Evolutionary conservation across 2,329 filamentous ascomycete species (phyloP), one percentile per base, ranked within the genome.

Genomic region (Fusarium albosuccineum): DNA sequence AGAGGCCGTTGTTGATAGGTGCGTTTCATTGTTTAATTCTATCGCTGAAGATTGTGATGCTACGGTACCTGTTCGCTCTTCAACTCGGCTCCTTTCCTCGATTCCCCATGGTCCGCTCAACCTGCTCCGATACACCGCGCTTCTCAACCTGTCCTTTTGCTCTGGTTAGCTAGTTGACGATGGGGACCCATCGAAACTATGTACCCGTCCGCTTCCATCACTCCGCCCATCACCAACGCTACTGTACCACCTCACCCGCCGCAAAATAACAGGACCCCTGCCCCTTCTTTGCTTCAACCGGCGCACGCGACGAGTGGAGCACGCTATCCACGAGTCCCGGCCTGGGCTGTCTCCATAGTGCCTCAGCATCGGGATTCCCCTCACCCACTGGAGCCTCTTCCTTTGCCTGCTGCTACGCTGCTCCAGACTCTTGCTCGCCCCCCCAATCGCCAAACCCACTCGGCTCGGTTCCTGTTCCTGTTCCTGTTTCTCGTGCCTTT

Each of bases 241-340:
- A 45, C 30, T 42, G 22, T 49, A 29, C 45, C 46, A 48, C 50
- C 44, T 46, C n/a, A 46, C 16, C 44, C 14, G 13, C 41, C 26
- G 26, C 42, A 45, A 51, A 53, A 50, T 49, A 52, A 48, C 29
- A 61, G 55, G 61, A 57, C 39, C 70, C 69, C 57, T 41, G 60
- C 22, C 22, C 57, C 58, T 59, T 53, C 57, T 40, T 49, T 48
- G 27, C 30, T 59, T 55, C 58, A 59, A 66, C 64, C 55, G 66
- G 61, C 56, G 64, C 70, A 73, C 70, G 67, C 70, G 67, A 72
- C 39, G 55, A 53, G 70, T 72, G 70, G 70, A 70, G 54, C 51
- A 45, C 60, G 29, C 37, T 57, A 60, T 57, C 57, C 60, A 60
- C 49, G 58, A 65, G 55, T 56, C 62, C 55, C 64, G 57, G 26